Conservation (phyloP, 208 protist species). For the Zelonia costaricensis region DNA sequence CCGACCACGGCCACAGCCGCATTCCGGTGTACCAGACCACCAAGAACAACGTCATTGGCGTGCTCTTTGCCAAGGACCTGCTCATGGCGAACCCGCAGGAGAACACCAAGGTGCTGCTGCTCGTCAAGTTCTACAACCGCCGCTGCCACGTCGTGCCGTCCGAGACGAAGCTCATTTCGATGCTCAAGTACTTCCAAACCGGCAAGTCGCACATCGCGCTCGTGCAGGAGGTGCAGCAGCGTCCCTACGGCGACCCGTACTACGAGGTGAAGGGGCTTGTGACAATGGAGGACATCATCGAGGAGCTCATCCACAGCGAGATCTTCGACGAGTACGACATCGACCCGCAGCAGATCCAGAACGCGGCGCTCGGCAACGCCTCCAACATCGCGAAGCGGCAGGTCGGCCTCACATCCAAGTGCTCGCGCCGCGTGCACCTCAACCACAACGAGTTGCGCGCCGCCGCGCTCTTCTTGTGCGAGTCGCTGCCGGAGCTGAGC, state of each 20-base stretch:
- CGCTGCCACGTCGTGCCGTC: constrained; percentile 85
- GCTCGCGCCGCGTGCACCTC: constrained; percentile 69
- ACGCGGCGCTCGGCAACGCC: constrained; percentile 10
- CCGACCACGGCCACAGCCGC: constrained; percentile 92
- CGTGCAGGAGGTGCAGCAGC: constrained; percentile 91
- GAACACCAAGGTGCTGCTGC: constrained; percentile 90
- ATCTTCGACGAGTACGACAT: constrained; percentile 97
- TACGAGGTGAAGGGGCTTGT: constrained; percentile 96
- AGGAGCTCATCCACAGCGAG: constrained; percentile 97
- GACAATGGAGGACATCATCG: constrained; percentile 97
- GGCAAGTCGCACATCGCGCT: constrained; percentile 94
- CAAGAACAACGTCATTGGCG: constrained; percentile 93
- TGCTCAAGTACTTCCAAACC: constrained; percentile 96
- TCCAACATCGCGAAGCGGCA: constrained; percentile 48
- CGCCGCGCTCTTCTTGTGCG: constrained; percentile 78
- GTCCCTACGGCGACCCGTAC: constrained; percentile 90
- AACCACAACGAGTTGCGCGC: constrained; percentile 87
- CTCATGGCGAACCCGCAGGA: constrained; percentile 95
- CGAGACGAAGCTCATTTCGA: constrained; percentile 92
- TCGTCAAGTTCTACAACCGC: constrained; percentile 95
- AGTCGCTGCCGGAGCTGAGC: constrained; percentile 77
- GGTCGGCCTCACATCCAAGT: constrained; percentile 78
- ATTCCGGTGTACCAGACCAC: constrained; percentile 93
- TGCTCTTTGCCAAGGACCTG: constrained; percentile 94
- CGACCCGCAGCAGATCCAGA: constrained; percentile 39